phyloP scores from a whole-genome alignment of 2,329 filamentous ascomycete genomes.

The Annulohypoxylon truncatum region DNA sequence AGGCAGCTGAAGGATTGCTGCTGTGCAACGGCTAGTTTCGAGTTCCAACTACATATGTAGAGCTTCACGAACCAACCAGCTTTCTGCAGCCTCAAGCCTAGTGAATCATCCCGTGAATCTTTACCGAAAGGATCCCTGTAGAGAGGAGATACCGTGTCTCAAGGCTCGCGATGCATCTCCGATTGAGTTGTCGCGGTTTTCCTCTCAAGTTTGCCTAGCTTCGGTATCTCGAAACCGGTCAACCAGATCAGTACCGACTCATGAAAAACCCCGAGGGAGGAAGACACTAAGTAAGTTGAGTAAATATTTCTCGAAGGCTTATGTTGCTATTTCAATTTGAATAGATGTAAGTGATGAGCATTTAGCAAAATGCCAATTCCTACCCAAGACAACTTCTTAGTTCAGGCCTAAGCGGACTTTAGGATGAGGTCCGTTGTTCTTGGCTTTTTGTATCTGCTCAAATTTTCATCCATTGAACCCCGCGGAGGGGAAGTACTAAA shows the following conservation, averaged over 20 bases:
- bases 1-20: constrained; percentile 31
- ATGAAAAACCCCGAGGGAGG: not conserved
- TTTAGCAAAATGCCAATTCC: not conserved
- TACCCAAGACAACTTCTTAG: not conserved
- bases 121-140: constrained; percentile 25
- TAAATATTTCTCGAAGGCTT: not conserved
- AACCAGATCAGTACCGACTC: not conserved
- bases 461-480: not conserved
- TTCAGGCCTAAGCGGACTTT: not conserved
- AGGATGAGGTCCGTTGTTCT: not conserved
- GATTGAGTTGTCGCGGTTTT: constrained; percentile 6
- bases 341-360: not conserved
- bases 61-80: constrained; percentile 25
- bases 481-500: not conserved
- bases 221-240: constrained; percentile 13
- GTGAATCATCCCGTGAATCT: constrained; percentile 21
- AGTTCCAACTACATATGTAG: constrained; percentile 29
- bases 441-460: not conserved
- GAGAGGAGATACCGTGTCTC: not conserved
- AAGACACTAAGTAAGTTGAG: not conserved
- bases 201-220: constrained; percentile 13
- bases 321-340: not conserved
- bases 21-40: constrained; percentile 32
- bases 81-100: constrained; percentile 25
- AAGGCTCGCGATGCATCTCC: constrained; percentile 2